Percentiles rank a stretch among this genome's conserved stretches.
Evolutionary conservation across 2,329 filamentous ascomycete genomes (phyloP).

Genomic region (Aspergillus sp.): DNA sequence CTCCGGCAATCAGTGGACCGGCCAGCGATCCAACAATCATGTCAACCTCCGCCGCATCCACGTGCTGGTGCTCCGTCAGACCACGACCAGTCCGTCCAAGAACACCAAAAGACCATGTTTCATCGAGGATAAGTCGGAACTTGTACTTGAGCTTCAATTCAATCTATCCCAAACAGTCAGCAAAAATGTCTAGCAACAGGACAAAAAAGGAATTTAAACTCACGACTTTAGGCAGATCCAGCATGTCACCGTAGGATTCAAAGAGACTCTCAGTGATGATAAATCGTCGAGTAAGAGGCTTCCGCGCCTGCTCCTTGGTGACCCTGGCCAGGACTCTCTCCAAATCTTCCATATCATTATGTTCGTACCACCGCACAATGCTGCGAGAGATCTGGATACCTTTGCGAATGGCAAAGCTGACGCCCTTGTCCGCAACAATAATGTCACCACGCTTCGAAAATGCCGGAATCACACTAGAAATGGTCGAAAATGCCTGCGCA

Average conservation of each 20-base stretch:
- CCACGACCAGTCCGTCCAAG: slow-evolving; percentile 87
- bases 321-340: slow-evolving; percentile 81
- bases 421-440: slow-evolving; percentile 88
- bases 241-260: slow-evolving; percentile 81
- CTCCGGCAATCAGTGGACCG: slow-evolving; percentile 83
- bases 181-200: not conserved
- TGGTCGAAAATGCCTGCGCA: slow-evolving; percentile 91
- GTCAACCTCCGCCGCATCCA: slow-evolving; percentile 87
- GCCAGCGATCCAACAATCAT: slow-evolving; percentile 95
- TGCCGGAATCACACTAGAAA: slow-evolving; percentile 92
- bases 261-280: slow-evolving; percentile 95
- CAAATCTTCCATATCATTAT: slow-evolving; percentile 92
- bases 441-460: slow-evolving; percentile 97
- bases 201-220: slow-evolving; percentile 20
- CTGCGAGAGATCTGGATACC: slow-evolving; percentile 90
- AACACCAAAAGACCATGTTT: slow-evolving; percentile 96
- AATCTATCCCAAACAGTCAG: slow-evolving; percentile 48
- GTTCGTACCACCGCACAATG: slow-evolving; percentile 88
- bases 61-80: slow-evolving; percentile 92
- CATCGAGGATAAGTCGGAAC: slow-evolving; percentile 94
- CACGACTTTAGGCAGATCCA: slow-evolving; percentile 80
- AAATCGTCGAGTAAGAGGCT: slow-evolving; percentile 85
- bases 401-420: slow-evolving; percentile 91
- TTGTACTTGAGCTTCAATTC: slow-evolving; percentile 96
- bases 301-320: slow-evolving; percentile 80